phyloP scores from a whole-genome alignment of 129 eudicot species.

The Flaveria trinervia region DNA sequence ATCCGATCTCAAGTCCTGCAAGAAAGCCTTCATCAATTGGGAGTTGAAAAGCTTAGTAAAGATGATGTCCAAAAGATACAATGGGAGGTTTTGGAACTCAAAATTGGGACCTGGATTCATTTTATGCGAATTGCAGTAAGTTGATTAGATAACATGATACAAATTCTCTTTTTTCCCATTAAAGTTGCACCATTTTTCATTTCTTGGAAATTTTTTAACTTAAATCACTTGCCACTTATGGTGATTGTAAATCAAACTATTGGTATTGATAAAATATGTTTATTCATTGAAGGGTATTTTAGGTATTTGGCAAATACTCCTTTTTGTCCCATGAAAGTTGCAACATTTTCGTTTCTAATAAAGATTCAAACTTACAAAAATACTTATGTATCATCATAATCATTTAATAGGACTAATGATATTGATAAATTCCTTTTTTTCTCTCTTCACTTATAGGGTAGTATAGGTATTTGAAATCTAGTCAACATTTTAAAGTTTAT shows the following conservation, averaged over 20 bases:
- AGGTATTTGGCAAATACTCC: background rate
- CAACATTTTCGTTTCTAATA: conserved; percentile 2
- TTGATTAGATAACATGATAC: background rate
- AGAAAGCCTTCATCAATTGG: conserved; percentile 87
- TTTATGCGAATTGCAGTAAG: conserved; percentile 99
- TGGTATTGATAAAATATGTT: background rate
- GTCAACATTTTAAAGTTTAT: conserved; percentile 10
- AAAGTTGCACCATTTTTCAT: conserved; percentile 6
- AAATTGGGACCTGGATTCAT: conserved; percentile 99
- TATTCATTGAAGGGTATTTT: background rate
- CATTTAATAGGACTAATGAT: conserved; percentile 7
- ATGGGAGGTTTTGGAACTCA: conserved; percentile 98
- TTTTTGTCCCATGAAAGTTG: background rate
- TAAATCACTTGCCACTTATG: background rate
- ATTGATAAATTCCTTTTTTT: background rate
- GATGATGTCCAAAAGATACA: conserved; percentile 99
- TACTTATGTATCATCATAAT: background rate
- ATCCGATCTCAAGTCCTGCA: conserved; percentile 93
- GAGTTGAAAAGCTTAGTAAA: conserved; percentile 96
- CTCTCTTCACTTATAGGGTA: background rate
- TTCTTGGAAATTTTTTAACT: background rate
- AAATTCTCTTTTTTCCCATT: background rate
- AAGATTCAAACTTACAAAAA: background rate
- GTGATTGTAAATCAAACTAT: conserved; percentile 11
- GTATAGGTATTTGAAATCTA: conserved; percentile 8